phyloP scores from a whole-genome alignment of 352 stramenopile genomes.

The Globisporangium camurandrum region DNA sequence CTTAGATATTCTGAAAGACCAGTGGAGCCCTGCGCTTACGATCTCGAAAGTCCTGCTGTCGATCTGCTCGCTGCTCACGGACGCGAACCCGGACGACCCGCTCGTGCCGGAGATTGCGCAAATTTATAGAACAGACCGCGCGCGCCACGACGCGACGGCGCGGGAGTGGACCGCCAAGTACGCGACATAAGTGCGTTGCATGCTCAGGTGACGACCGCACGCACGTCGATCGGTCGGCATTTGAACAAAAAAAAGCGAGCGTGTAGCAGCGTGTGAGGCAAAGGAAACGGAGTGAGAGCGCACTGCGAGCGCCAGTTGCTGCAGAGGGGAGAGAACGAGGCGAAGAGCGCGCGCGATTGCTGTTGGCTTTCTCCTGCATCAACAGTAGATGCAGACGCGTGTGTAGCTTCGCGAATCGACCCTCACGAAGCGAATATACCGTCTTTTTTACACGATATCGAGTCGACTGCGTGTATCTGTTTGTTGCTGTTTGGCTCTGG shows the following conservation, averaged over 20 bases:
- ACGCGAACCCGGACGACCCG: conserved; percentile 99
- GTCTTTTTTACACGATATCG: too few species aligned
- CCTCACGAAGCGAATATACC: too few species aligned
- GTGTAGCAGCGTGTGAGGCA: too few species aligned
- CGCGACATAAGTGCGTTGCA: conserved; percentile 89
- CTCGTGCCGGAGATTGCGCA: conserved; percentile 90
- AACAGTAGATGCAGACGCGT: too few species aligned
- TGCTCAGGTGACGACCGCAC: background rate
- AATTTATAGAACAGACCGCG: conserved; percentile 93
- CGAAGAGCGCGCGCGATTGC: too few species aligned
- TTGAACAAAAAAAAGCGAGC: background rate
- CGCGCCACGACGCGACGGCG: conserved; percentile 92
- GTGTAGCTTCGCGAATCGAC: too few species aligned
- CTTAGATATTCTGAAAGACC: conserved; percentile 99
- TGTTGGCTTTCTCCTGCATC: too few species aligned
- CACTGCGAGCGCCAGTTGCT: too few species aligned
- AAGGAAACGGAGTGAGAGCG: too few species aligned
- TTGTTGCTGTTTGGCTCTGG: too few species aligned
- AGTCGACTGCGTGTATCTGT: too few species aligned
- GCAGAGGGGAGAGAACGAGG: too few species aligned
- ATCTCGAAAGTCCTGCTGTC: conserved; percentile 99
- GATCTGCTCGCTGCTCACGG: conserved; percentile 99
- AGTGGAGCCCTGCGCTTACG: conserved; percentile 98
- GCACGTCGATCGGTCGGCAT: background rate
- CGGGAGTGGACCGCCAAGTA: conserved; percentile 98